Conservation (phyloP, 225 moss, liverwort and hornwort species). For the Takakia lepidozioides region DNA sequence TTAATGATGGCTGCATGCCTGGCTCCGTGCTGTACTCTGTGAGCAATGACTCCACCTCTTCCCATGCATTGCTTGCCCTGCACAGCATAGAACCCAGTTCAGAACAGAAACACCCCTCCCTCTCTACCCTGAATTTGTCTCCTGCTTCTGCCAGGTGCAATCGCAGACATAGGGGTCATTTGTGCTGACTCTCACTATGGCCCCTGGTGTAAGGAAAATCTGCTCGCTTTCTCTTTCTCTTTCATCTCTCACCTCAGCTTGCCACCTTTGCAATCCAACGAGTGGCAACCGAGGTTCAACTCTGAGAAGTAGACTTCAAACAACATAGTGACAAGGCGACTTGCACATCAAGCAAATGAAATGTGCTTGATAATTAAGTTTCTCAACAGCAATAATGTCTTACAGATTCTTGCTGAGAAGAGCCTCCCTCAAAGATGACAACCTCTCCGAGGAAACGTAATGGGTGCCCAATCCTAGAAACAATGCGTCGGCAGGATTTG, state of each 20-base stretch:
- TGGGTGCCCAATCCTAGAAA: slow-evolving; percentile 81
- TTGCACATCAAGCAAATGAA: no score
- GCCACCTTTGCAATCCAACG: no score
- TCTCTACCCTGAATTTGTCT: no score
- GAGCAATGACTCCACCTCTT: slow-evolving; percentile 58
- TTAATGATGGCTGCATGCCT: slow-evolving; percentile 50
- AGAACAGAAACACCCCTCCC: not conserved
- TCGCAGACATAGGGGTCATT: no score
- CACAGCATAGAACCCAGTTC: slow-evolving; percentile 5
- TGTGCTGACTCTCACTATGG: no score
- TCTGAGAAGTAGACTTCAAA: no score
- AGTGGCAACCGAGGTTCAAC: no score
- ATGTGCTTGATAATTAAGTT: no score
- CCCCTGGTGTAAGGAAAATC: not conserved
- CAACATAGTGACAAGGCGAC: no score
- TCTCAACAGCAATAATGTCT: no score
- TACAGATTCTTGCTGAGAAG: slow-evolving; percentile 54
- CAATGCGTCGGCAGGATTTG: slow-evolving; percentile 82
- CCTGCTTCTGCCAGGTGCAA: no score
- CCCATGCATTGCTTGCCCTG: slow-evolving; percentile 60
- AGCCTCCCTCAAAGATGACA: slow-evolving; percentile 60
- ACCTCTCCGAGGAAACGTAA: slow-evolving; percentile 62
- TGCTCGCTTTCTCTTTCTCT: not conserved
- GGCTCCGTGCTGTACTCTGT: slow-evolving; percentile 39
- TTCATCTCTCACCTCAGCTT: no score